Evolutionary conservation across 495 filamentous ascomycete species (phyloP).

Genomic region (Jackrogersella minutella): DNA sequence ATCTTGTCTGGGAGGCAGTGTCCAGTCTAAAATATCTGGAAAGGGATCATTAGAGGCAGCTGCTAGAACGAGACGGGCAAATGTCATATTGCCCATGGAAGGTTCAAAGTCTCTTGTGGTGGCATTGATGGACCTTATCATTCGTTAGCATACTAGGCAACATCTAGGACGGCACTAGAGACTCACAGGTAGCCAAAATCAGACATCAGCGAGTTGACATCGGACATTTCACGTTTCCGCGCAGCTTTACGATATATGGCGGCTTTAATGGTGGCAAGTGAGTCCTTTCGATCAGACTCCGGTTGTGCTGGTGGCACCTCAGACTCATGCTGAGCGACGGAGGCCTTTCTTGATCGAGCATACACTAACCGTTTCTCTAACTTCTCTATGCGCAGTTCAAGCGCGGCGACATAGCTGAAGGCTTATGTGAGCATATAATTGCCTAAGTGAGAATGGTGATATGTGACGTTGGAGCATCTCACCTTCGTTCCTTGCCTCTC

Average conservation of each 20-base stretch:
- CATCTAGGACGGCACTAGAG: constrained; percentile 3
- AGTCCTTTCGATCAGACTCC: constrained; percentile 62
- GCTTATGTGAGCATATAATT: constrained; percentile 25
- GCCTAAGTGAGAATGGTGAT: neutral
- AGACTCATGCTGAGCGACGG: constrained; percentile 57
- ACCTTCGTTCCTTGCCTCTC: constrained; percentile 87
- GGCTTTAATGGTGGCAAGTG: constrained; percentile 64
- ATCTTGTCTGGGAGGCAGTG: constrained; percentile 70
- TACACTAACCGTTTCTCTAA: constrained; percentile 76
- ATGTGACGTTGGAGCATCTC: constrained; percentile 16
- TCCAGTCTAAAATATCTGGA: constrained; percentile 61
- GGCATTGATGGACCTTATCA: constrained; percentile 80
- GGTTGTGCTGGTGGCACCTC: constrained; percentile 50
- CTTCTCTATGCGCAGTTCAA: constrained; percentile 87
- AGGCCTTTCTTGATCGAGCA: constrained; percentile 65
- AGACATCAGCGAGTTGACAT: constrained; percentile 81
- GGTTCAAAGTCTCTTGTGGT: constrained; percentile 91
- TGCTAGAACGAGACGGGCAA: constrained; percentile 81
- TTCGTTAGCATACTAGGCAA: constrained; percentile 8
- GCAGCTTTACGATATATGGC: constrained; percentile 68
- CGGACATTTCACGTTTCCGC: constrained; percentile 69
- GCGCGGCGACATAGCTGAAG: constrained; percentile 84
- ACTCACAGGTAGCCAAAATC: constrained; percentile 81
- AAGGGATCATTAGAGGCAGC: constrained; percentile 72
- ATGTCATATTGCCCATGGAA: constrained; percentile 83